Conservation (phyloP, 2,329 filamentous ascomycete species). For the Microdochium bolleyi region DNA sequence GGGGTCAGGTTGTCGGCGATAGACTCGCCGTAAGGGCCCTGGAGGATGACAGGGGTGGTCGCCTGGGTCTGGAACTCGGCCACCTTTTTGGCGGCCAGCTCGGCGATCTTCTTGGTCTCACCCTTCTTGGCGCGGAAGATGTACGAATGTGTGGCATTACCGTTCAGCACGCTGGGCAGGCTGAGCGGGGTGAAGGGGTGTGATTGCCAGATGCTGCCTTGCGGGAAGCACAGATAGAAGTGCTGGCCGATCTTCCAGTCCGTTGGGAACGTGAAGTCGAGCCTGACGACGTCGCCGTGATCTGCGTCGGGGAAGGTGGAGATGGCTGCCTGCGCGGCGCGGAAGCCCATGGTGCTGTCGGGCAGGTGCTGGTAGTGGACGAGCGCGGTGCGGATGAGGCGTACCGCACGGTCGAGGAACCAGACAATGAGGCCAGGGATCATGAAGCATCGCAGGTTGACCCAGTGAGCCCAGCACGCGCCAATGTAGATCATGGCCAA, state of each 20-base stretch:
- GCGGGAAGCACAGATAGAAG: slow-evolving; percentile 62
- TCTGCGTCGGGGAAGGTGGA: slow-evolving; percentile 45
- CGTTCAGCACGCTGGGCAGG: slow-evolving; percentile 32
- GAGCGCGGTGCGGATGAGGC: slow-evolving; percentile 48
- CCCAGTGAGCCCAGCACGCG: slow-evolving; percentile 70
- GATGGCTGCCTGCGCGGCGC: slow-evolving; percentile 40
- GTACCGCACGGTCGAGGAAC: slow-evolving; percentile 53
- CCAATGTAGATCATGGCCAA: slow-evolving; percentile 68
- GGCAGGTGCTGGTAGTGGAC: slow-evolving; percentile 51
- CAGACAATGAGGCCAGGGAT: slow-evolving; percentile 58
- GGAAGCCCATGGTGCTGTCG: slow-evolving; percentile 41
- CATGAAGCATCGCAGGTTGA: slow-evolving; percentile 59
- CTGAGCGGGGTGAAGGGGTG: slow-evolving; percentile 63
- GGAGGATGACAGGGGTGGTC: slow-evolving; percentile 49
- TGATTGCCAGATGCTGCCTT: slow-evolving; percentile 61
- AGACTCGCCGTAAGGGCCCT: slow-evolving; percentile 54
- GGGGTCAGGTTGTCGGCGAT: slow-evolving; percentile 31
- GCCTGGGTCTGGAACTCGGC: slow-evolving; percentile 13
- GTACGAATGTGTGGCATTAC: slow-evolving; percentile 42
- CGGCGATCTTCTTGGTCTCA: slow-evolving; percentile 48
- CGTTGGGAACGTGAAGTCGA: slow-evolving; percentile 58
- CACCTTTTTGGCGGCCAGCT: slow-evolving; percentile 30
- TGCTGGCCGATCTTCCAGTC: slow-evolving; percentile 63
- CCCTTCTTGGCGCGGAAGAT: slow-evolving; percentile 50
- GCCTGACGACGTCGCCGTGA: slow-evolving; percentile 54